Conservation (phyloP, 2,329 filamentous ascomycete genomes). For the Didymella pinodella region DNA sequence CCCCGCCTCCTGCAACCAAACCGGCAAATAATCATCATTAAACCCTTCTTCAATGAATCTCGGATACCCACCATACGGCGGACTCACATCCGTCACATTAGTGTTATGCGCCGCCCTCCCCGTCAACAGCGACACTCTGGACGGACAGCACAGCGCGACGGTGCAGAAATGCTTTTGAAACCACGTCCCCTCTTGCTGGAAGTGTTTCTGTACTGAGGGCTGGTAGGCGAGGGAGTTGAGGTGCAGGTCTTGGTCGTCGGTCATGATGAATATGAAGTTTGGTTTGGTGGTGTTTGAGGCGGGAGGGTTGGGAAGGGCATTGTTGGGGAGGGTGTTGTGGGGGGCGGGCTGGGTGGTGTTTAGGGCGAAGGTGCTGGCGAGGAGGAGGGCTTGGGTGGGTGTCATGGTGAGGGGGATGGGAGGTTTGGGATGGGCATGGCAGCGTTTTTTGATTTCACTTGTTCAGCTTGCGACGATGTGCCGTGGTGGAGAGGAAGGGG, state of each 20-base stretch:
- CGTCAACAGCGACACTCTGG: slow-evolving; percentile 70
- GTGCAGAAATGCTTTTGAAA: slow-evolving; percentile 72
- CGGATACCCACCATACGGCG: slow-evolving; percentile 68
- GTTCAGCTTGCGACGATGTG: not conserved
- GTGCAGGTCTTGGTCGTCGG: slow-evolving; percentile 72
- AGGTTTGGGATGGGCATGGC: not conserved
- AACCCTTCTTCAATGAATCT: slow-evolving; percentile 71
- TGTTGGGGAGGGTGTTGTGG: not conserved
- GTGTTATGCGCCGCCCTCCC: slow-evolving; percentile 74
- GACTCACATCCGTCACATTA: slow-evolving; percentile 68
- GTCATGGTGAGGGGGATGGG: slow-evolving; percentile 6
- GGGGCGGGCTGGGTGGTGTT: too few species aligned
- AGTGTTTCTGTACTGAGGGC: slow-evolving; percentile 63
- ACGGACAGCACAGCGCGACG: slow-evolving; percentile 72
- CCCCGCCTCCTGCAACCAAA: slow-evolving; percentile 74
- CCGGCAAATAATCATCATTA: slow-evolving; percentile 72
- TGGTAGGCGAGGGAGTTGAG: slow-evolving; percentile 69
- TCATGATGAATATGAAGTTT: slow-evolving; percentile 73
- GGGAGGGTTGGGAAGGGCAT: not conserved
- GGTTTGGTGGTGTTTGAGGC: slow-evolving; percentile 23
- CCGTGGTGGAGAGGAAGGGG: not conserved
- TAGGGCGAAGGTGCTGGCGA: slow-evolving; percentile 4
- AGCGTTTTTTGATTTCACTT: not conserved
- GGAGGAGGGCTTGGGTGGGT: slow-evolving; percentile 18
- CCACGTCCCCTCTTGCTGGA: slow-evolving; percentile 65